Base-by-base conservation (phyloP, 805 yeast species). In the Spencermartinsiella europaea region DNA sequence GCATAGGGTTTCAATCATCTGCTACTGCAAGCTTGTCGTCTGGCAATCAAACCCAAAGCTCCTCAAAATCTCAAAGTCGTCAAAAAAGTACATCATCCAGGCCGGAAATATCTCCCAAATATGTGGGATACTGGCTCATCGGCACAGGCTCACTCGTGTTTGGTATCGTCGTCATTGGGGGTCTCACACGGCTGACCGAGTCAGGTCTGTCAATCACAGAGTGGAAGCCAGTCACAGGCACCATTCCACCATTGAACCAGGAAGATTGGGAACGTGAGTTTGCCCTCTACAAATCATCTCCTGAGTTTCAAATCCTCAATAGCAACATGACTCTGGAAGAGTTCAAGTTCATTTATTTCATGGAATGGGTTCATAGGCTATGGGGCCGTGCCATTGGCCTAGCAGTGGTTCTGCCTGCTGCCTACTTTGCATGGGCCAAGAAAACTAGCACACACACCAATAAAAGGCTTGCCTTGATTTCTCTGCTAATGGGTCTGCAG, bases 361-460 rank as follows among this genome's bases (percentile, higher is more conserved):
- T 93, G 97, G 99, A 93, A 68, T 93, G 99, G 99, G 82, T 83
- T 38, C 99, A 93, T 66, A 76, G 99, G 59, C 68, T 91, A 48
- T 77, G 93, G 73, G 99, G 98, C 15, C 79, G 99, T 65, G 76
- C 84, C 44, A 90, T 93, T 58, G 99, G 99, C 35, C 67, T 80
- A 55, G 77, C 84, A 3, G 81, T 93, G 60, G 78, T 91, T 4
- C 62, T 84, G 16, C 99, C 99, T 3, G 93, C 96, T 0, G 62
- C 82, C 3, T 93, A 86, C 63, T 89, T 89, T 58, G 81, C 87
- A 59, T 72, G 74, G 15, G 69, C 82, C 2, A 78, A 79, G 35
- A 80, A 72, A 52, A 80, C 91, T 8, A 80, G 89, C 2, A 67
- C 77, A 2, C 80, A 80, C 48, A 83, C 85, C 2, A 81, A 86